Conservation (phyloP, 2,329 filamentous ascomycete species). For the Stagonosporopsis cucurbitacearum region DNA sequence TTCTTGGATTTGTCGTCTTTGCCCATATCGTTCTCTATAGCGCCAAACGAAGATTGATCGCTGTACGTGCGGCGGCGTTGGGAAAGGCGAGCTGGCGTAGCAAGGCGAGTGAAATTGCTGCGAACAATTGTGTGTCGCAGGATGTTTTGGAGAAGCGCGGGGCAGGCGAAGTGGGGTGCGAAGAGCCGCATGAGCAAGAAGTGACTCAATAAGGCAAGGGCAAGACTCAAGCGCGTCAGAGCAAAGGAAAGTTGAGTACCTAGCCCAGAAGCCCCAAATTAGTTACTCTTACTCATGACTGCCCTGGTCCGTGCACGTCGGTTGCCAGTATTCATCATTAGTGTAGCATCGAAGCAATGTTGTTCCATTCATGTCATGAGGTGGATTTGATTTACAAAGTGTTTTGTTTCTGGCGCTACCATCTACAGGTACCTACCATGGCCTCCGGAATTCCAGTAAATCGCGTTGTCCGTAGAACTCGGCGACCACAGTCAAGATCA, state of each 20-base stretch:
- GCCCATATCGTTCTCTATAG: conserved; percentile 51
- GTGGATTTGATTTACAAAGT: background rate
- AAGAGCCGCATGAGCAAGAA: conserved; percentile 39
- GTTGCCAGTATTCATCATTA: conserved; percentile 1
- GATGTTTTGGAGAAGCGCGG: conserved; percentile 36
- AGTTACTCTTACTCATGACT: background rate
- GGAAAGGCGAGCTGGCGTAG: conserved; percentile 12
- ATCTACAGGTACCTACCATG: conserved; percentile 23
- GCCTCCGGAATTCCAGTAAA: conserved; percentile 74
- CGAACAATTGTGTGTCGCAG: conserved; percentile 27
- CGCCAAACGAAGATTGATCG: conserved; percentile 20
- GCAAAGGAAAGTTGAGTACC: conserved; percentile 16
- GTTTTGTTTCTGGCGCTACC: background rate
- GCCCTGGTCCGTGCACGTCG: conserved; percentile 11
- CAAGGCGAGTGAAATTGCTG: conserved; percentile 22
- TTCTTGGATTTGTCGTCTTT: conserved; percentile 52
- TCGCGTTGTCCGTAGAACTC: conserved; percentile 91
- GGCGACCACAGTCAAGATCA: conserved; percentile 87
- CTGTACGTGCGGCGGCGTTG: conserved; percentile 27
- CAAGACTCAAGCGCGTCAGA: conserved; percentile 29
- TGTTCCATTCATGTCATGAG: background rate
- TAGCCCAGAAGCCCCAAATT: conserved; percentile 6
- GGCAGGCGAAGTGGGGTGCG: conserved; percentile 40
- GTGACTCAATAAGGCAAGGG: conserved; percentile 36
- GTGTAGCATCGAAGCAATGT: background rate